These are phyloP conservation scores for Penicillium paneum DNA, from an alignment of 2,329 filamentous ascomycete species.

Conservation along the genomic window DNA sequence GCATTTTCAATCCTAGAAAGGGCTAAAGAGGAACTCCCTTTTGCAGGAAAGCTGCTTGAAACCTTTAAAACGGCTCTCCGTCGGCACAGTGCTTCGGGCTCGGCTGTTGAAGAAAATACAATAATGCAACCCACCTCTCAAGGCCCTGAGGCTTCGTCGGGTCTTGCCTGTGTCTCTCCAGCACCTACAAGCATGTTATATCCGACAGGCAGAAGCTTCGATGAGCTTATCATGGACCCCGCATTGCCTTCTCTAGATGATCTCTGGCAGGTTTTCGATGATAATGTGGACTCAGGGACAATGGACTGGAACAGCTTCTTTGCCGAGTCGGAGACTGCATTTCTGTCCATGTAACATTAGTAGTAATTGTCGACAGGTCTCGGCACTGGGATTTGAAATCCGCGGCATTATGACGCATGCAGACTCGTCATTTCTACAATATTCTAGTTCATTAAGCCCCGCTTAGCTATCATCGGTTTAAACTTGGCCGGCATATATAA, in stretches of 20 bases:
- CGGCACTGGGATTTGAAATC: background rate
- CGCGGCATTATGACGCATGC: slow-evolving; percentile 4
- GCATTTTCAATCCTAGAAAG: slow-evolving; percentile 36
- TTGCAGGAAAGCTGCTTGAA: slow-evolving; percentile 31
- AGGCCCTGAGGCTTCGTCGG: background rate
- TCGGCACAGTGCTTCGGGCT: slow-evolving; percentile 16
- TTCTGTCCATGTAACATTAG: slow-evolving; percentile 7
- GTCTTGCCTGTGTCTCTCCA: background rate
- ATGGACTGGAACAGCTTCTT: slow-evolving; percentile 22
- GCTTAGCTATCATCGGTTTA: background rate
- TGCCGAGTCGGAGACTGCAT: slow-evolving; percentile 17
- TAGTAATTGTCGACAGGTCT: background rate
- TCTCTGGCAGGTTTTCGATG: slow-evolving; percentile 23
- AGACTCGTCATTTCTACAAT: background rate
- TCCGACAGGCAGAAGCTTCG: background rate
- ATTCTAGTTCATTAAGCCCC: background rate
- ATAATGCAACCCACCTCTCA: background rate
- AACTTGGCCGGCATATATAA: slow-evolving; percentile 3
- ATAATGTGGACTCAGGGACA: slow-evolving; percentile 12
- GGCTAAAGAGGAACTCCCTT: slow-evolving; percentile 28
- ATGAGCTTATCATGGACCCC: slow-evolving; percentile 1
- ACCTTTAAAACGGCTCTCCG: slow-evolving; percentile 31
- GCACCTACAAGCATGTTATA: background rate
- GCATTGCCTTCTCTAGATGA: slow-evolving; percentile 16
- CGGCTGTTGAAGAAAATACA: background rate